These are phyloP conservation scores for Penicillium angulare DNA, from an alignment of 495 filamentous ascomycete genomes.

Conservation along the genomic window DNA sequence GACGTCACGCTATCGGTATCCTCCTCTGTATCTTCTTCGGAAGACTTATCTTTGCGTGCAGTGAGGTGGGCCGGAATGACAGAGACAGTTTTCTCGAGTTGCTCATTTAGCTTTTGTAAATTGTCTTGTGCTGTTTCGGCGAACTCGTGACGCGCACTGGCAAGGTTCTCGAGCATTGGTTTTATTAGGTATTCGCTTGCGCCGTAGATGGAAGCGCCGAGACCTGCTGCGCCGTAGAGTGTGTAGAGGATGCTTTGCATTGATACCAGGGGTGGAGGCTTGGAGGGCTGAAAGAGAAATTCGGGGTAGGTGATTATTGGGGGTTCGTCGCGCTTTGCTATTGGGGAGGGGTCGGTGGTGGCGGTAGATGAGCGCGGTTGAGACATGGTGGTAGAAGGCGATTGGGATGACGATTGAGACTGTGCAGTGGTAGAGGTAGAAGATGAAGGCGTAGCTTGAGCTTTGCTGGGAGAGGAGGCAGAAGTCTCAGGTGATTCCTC, in stretches of 20 bases:
- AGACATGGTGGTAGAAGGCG: slow-evolving; percentile 12
- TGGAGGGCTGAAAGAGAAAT: slow-evolving; percentile 66
- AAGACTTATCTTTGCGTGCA: slow-evolving; percentile 17
- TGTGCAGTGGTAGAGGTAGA: slow-evolving; percentile 12
- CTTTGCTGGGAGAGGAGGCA: slow-evolving; percentile 14
- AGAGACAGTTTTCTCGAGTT: slow-evolving; percentile 70
- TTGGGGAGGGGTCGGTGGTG: slow-evolving; percentile 17
- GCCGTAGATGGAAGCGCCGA: slow-evolving; percentile 74
- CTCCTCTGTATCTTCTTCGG: slow-evolving; percentile 23
- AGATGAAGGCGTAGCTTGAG: slow-evolving; percentile 11
- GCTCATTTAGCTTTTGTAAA: slow-evolving; percentile 66
- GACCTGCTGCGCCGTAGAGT: slow-evolving; percentile 69
- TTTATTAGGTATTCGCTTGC: slow-evolving; percentile 75
- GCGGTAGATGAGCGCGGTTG: slow-evolving; percentile 15
- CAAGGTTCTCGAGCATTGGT: slow-evolving; percentile 77
- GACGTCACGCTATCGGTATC: slow-evolving; percentile 50
- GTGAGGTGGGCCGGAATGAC: slow-evolving; percentile 50
- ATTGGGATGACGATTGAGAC: slow-evolving; percentile 4
- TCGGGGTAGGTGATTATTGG: slow-evolving; percentile 99
- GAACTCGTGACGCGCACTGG: slow-evolving; percentile 78
- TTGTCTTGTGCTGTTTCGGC: slow-evolving; percentile 62
- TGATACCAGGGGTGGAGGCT: slow-evolving; percentile 77
- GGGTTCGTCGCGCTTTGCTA: slow-evolving; percentile 52
- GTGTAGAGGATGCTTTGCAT: slow-evolving; percentile 71
- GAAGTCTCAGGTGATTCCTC: slow-evolving; percentile 12